A percentile compares a stretch with the other conserved stretches of the same genome.
Conservation (phyloP, 352 stramenopile species). For the Pythium folliculosum region DNA sequence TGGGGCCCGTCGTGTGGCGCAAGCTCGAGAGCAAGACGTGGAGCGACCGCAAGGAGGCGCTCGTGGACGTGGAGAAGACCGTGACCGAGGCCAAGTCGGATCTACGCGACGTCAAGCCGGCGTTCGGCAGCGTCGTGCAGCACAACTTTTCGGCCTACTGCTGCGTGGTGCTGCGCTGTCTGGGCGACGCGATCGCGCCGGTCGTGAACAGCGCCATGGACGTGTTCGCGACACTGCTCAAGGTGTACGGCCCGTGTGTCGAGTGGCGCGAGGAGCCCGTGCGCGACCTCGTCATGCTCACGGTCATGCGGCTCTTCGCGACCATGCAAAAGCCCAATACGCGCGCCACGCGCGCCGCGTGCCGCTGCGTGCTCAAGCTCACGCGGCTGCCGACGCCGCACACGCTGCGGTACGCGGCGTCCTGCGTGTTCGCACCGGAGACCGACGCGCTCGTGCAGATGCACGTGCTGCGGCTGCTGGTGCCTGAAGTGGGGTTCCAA, state of each 20-base stretch:
- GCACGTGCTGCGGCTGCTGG: conserved; percentile 73
- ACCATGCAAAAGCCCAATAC: conserved; percentile 84
- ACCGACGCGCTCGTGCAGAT: conserved; percentile 77
- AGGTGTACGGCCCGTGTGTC: conserved; percentile 70
- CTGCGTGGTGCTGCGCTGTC: conserved; percentile 52
- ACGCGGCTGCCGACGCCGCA: conserved; percentile 62
- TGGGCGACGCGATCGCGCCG: conserved; percentile 69
- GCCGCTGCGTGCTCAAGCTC: conserved; percentile 76
- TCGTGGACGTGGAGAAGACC: conserved; percentile 69
- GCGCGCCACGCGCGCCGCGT: conserved; percentile 72
- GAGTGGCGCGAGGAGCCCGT: conserved; percentile 72
- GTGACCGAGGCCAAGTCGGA: conserved; percentile 74
- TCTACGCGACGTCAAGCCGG: conserved; percentile 61
- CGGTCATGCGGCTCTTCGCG: conserved; percentile 55
- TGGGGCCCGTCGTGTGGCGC: conserved; percentile 69
- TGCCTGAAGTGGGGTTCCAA: conserved; percentile 81
- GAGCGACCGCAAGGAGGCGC: conserved; percentile 82
- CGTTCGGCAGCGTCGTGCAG: conserved; percentile 64
- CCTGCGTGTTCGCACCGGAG: conserved; percentile 72
- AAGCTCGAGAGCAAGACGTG: conserved; percentile 85
- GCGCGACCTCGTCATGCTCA: conserved; percentile 64
- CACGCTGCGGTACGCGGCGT: conserved; percentile 70
- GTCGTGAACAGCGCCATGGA: conserved; percentile 79
- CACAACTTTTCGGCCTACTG: conserved; percentile 68
- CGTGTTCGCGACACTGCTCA: conserved; percentile 65